These are phyloP conservation scores for Zygosaccharomyces pseudobailii DNA, from an alignment of 1,139 yeast species.

Conservation along the genomic window DNA sequence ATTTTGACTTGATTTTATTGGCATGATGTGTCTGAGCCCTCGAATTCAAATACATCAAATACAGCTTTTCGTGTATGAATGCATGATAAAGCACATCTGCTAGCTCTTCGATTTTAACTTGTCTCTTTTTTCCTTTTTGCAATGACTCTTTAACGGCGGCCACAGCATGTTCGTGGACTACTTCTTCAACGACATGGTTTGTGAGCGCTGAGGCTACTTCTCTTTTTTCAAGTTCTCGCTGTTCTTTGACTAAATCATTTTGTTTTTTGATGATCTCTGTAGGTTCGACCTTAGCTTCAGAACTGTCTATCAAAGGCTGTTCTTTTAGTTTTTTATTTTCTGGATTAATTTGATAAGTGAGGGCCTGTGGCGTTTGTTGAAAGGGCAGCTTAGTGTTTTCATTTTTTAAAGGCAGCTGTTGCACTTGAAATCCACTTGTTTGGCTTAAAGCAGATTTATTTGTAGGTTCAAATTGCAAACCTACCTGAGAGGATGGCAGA, in stretches of 20 bases:
- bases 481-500: not conserved
- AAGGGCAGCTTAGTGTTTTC: not conserved
- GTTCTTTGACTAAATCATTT: not conserved
- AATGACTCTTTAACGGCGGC: constrained; percentile 6
- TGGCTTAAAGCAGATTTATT: not conserved
- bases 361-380: not conserved
- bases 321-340: not conserved
- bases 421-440: not conserved
- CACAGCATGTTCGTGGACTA: constrained; percentile 25
- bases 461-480: not conserved
- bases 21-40: constrained; percentile 39
- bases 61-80: constrained; percentile 53
- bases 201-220: constrained; percentile 32
- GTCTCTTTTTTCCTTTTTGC: constrained; percentile 4
- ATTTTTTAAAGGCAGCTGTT: not conserved
- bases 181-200: constrained; percentile 34
- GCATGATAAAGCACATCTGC: constrained; percentile 52
- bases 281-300: not conserved
- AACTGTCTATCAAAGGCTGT: not conserved
- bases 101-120: constrained; percentile 38
- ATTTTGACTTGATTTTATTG: constrained; percentile 29
- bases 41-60: constrained; percentile 40
- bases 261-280: not conserved
- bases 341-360: not conserved
- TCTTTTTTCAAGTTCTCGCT: constrained; percentile 20